These are phyloP conservation scores for Neofusicoccum umdonicola DNA, from an alignment of 2,329 filamentous ascomycete genomes.

Conservation along the genomic window DNA sequence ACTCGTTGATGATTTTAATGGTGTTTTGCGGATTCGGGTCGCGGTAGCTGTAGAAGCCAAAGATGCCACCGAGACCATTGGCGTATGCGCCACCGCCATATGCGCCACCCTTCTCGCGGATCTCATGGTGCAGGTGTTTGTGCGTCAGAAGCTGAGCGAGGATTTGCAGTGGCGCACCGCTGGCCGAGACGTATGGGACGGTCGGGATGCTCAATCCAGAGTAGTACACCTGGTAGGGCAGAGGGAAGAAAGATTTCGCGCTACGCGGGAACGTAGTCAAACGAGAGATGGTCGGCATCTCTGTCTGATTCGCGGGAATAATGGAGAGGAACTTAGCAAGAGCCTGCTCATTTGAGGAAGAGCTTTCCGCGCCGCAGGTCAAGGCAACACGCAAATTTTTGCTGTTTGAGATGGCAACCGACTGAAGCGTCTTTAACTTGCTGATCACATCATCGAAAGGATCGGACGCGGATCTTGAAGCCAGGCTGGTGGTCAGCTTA, in stretches of 20 bases:
- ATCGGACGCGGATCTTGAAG: slow-evolving; percentile 67
- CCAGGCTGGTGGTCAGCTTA: slow-evolving; percentile 76
- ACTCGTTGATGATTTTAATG: slow-evolving; percentile 76
- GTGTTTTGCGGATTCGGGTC: slow-evolving; percentile 94
- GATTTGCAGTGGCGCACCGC: slow-evolving; percentile 79
- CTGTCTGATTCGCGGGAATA: slow-evolving; percentile 46
- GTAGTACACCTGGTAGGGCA: slow-evolving; percentile 98
- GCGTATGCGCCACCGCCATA: slow-evolving; percentile 91
- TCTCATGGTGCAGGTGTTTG: slow-evolving; percentile 95
- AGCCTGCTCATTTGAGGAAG: slow-evolving; percentile 65
- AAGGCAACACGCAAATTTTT: slow-evolving; percentile 73
- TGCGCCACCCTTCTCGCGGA: slow-evolving; percentile 94
- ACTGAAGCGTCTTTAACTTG: slow-evolving; percentile 83
- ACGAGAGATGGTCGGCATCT: slow-evolving; percentile 27
- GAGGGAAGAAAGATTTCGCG: slow-evolving; percentile 79
- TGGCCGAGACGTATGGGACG: slow-evolving; percentile 73
- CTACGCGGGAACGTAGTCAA: slow-evolving; percentile 38
- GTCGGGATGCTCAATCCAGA: slow-evolving; percentile 79
- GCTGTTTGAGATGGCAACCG: slow-evolving; percentile 67
- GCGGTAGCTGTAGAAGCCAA: slow-evolving; percentile 94
- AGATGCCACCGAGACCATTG: slow-evolving; percentile 75
- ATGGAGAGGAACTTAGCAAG: slow-evolving; percentile 68
- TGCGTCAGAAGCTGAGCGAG: slow-evolving; percentile 91
- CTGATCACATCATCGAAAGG: slow-evolving; percentile 71
- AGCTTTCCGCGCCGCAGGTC: slow-evolving; percentile 77